Conservation (phyloP, 2,329 filamentous ascomycete genomes). For the Sporothrix dimorphospora region DNA sequence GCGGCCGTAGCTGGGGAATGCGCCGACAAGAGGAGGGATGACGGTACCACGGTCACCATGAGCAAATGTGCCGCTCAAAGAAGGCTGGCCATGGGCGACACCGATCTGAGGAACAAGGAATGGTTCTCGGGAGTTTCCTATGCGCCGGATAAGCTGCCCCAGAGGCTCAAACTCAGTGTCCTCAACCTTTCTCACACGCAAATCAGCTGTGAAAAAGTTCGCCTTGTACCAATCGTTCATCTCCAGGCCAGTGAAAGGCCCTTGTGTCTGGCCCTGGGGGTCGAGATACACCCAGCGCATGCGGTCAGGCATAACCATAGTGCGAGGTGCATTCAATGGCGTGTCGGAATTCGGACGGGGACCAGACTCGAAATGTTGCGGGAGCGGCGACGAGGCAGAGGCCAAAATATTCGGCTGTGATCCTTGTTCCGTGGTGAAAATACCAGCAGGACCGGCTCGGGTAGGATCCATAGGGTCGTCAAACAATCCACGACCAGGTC, state of each 20-base stretch:
- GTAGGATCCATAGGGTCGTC: conserved; percentile 33
- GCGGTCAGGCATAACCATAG: conserved; percentile 98
- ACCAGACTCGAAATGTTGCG: conserved; percentile 35
- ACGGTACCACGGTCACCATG: conserved; percentile 61
- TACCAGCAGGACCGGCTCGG: conserved; percentile 7
- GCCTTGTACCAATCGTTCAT: conserved; percentile 99
- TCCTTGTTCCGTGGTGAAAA: conserved; percentile 30
- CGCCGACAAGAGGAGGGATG: conserved; percentile 86
- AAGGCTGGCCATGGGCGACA: conserved; percentile 81
- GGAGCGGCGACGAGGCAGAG: conserved; percentile 27
- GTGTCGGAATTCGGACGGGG: conserved; percentile 54
- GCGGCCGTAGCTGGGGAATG: conserved; percentile 94
- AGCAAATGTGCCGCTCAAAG: conserved; percentile 53
- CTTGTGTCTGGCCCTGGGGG: conserved; percentile 87
- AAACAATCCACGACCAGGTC: conserved; percentile 44
- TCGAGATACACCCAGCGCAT: conserved; percentile 99
- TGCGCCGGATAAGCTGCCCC: conserved; percentile 90
- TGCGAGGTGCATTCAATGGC: conserved; percentile 66
- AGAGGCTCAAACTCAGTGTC: conserved; percentile 93
- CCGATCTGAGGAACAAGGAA: conserved; percentile 98
- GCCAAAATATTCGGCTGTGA: conserved; percentile 38
- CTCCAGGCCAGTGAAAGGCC: conserved; percentile 92
- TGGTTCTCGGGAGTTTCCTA: conserved; percentile 95
- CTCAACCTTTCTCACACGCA: conserved; percentile 93
- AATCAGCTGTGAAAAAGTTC: conserved; percentile 92